Conservation (phyloP, 2,329 filamentous ascomycete species). For the Aspergillus sp. region DNA sequence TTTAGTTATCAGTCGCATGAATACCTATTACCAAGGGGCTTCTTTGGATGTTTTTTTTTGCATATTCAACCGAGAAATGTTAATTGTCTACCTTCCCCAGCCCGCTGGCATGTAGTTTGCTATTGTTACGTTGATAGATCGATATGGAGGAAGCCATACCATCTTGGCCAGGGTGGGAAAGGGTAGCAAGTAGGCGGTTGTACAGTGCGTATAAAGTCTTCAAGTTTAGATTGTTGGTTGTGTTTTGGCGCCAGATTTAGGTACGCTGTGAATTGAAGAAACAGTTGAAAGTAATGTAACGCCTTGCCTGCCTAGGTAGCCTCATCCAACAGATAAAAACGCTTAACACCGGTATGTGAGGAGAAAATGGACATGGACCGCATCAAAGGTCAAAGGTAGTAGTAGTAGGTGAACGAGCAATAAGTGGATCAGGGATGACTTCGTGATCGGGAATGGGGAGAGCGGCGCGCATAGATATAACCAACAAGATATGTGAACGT, state of each 20-base stretch:
- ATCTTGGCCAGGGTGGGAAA: too few species aligned
- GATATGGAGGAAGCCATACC: too few species aligned
- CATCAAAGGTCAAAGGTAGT: too few species aligned
- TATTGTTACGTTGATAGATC: too few species aligned
- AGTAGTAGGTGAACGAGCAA: too few species aligned
- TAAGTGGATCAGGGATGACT: too few species aligned
- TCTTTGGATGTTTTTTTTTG: conserved; percentile 11
- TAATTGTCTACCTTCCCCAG: neutral
- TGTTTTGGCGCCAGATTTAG: neutral
- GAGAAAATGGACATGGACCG: conserved; percentile 2
- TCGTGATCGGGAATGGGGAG: neutral
- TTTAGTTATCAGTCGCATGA: neutral
- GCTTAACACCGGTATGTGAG: conserved; percentile 29
- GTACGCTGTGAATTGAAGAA: conserved; percentile 4
- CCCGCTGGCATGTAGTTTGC: too few species aligned
- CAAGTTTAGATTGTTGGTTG: neutral
- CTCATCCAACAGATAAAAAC: conserved; percentile 20
- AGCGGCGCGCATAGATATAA: neutral
- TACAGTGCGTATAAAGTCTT: neutral
- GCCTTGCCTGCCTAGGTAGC: conserved; percentile 28
- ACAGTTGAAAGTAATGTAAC: conserved; percentile 24
- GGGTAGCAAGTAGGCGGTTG: neutral
- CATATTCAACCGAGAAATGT: conserved; percentile 12
- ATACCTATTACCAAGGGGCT: neutral
- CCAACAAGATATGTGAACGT: neutral